phyloP scores from a whole-genome alignment of 148 eudicot genomes.

The Vaccinium darrowii region DNA sequence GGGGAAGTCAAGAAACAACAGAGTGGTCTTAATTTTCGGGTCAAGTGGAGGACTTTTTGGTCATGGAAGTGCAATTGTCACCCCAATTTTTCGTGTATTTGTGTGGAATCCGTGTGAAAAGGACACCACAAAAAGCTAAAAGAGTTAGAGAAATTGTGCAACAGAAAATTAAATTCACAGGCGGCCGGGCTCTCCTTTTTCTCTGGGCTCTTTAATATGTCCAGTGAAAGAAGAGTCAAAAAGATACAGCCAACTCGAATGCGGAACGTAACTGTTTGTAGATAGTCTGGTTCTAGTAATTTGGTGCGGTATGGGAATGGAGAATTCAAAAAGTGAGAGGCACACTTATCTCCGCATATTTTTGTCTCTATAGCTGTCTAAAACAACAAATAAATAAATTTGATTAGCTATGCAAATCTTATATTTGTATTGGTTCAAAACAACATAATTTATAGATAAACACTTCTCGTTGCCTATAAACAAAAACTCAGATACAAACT shows the following conservation, averaged over 20 bases:
- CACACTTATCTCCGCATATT: too few species aligned
- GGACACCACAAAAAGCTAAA: neutral
- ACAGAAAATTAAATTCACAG: too few species aligned
- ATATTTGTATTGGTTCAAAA: too few species aligned
- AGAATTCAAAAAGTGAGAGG: too few species aligned
- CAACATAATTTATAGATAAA: too few species aligned
- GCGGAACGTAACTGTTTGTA: neutral
- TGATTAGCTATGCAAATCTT: too few species aligned
- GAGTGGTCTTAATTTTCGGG: neutral
- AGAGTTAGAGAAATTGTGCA: neutral
- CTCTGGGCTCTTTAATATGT: neutral
- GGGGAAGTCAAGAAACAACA: neutral
- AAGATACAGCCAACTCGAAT: slow-evolving; percentile 7
- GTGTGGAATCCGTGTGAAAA: neutral
- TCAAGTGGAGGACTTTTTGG: neutral
- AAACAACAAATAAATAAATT: too few species aligned
- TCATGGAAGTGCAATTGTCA: neutral
- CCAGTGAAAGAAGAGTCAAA: neutral
- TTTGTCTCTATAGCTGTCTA: too few species aligned
- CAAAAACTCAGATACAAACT: too few species aligned
- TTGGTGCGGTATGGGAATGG: neutral
- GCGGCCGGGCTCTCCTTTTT: neutral
- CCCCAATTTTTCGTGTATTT: neutral
- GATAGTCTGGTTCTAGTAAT: neutral
- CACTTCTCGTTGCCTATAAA: too few species aligned